These are phyloP conservation scores for Trametes polyzona DNA, from an alignment of 1,284 basidiomycete species.

Conservation along the genomic window DNA sequence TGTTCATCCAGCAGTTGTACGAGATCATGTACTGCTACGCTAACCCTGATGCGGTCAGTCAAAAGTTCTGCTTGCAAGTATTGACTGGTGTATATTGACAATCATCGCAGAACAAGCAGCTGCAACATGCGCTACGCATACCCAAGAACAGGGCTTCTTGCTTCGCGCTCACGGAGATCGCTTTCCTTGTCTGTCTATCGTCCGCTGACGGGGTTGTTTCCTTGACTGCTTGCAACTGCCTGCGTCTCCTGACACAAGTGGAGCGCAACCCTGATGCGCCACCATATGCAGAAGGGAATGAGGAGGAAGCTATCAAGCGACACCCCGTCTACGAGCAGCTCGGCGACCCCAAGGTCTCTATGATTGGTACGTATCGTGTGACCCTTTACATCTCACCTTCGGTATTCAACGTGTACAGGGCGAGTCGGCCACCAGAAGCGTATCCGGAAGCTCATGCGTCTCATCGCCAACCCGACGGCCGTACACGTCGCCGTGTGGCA, in stretches of 20 bases:
- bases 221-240: constrained; percentile 65
- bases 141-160: constrained; percentile 58
- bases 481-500: constrained; percentile 80
- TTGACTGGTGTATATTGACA: not conserved
- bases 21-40: constrained; percentile 62
- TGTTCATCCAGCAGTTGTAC: constrained; percentile 67
- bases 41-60: constrained; percentile 50
- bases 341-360: constrained; percentile 69
- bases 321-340: constrained; percentile 77
- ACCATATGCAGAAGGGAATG: constrained; percentile 48
- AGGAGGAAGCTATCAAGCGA: constrained; percentile 67
- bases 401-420: constrained; percentile 42
- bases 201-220: constrained; percentile 70
- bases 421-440: constrained; percentile 83
- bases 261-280: constrained; percentile 64
- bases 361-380: constrained; percentile 58
- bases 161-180: constrained; percentile 70
- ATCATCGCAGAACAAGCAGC: constrained; percentile 20
- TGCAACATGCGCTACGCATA: constrained; percentile 51
- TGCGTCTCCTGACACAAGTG: constrained; percentile 67
- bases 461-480: constrained; percentile 64
- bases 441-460: constrained; percentile 70
- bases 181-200: constrained; percentile 69
- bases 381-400: not conserved
- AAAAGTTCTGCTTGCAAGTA: not conserved